Percentiles rank a stretch among this genome's conserved stretches.
Conservation (phyloP, 768 basidiomycete genomes). For the Tricholoma matsutake region DNA sequence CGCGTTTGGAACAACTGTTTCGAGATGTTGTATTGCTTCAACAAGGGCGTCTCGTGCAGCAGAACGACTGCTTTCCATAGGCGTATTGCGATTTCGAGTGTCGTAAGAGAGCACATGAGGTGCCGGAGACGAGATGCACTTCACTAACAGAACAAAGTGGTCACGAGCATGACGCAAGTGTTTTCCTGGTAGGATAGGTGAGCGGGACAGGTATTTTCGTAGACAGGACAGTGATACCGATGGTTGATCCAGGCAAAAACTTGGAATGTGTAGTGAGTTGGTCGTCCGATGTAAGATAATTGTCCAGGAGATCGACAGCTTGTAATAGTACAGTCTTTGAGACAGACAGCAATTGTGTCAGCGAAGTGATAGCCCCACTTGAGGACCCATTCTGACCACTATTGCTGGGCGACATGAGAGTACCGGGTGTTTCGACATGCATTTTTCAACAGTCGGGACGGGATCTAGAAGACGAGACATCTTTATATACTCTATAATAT, state of each 20-base stretch:
- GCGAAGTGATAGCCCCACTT: conserved; percentile 16
- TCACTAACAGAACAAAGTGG: conserved; percentile 69
- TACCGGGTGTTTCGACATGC: conserved; percentile 25
- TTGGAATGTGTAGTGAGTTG: conserved; percentile 69
- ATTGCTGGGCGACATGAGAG: conserved; percentile 25
- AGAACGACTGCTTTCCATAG: conserved; percentile 70
- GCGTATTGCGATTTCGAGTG: conserved; percentile 70
- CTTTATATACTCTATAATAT: not conserved
- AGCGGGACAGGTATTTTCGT: conserved; percentile 1
- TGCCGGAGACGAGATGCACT: conserved; percentile 44
- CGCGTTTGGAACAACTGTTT: conserved; percentile 45
- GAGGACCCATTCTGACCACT: conserved; percentile 13
- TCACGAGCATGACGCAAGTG: conserved; percentile 84
- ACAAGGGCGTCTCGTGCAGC: conserved; percentile 57
- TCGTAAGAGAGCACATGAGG: conserved; percentile 71
- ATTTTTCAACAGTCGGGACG: not conserved
- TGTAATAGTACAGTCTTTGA: conserved; percentile 67
- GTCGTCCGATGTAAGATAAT: conserved; percentile 60
- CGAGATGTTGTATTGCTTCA: conserved; percentile 54
- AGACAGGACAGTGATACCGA: conserved; percentile 47
- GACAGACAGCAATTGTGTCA: conserved; percentile 61
- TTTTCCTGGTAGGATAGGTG: conserved; percentile 51
- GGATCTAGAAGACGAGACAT: not conserved
- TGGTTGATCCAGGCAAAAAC: conserved; percentile 83
- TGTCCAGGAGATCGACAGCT: conserved; percentile 69